Conservation (phyloP, 345 rosid genomes). For the Citrus unshiu region DNA sequence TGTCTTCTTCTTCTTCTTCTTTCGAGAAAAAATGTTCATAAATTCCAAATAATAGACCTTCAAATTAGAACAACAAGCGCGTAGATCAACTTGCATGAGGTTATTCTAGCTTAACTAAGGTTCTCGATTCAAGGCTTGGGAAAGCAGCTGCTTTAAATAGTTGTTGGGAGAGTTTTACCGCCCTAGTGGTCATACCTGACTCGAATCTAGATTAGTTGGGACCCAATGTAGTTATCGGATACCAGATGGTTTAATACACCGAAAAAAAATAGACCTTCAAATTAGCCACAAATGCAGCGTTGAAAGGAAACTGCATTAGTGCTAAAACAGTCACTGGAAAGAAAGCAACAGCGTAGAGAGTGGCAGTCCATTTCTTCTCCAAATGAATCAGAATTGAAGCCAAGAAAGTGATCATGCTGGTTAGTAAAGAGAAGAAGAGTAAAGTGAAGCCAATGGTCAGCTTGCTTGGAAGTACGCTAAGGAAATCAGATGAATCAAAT, state of each 20-base stretch:
- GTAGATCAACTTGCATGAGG: too few species aligned
- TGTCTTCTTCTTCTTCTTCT: too few species aligned
- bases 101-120: too few species aligned
- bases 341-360: slow-evolving; percentile 15
- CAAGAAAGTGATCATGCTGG: slow-evolving; percentile 22
- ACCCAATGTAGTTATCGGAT: too few species aligned
- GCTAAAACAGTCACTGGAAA: slow-evolving; percentile 19
- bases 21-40: neutral
- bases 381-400: slow-evolving; percentile 21
- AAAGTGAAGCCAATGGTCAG: slow-evolving; percentile 19
- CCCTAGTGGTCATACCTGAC: too few species aligned
- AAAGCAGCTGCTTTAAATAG: too few species aligned
- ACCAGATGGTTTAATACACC: too few species aligned
- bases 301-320: slow-evolving; percentile 14
- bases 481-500: neutral
- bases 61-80: too few species aligned
- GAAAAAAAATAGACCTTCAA: neutral
- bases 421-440: slow-evolving; percentile 21
- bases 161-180: too few species aligned
- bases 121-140: too few species aligned
- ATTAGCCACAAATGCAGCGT: neutral
- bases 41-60: neutral
- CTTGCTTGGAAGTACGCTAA: slow-evolving; percentile 4
- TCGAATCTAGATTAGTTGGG: too few species aligned
- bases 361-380: slow-evolving; percentile 5